A percentile compares a stretch with the other conserved stretches of the same genome.
Evolutionary conservation across 1,284 basidiomycete genomes (phyloP).

Genomic region (Naganishia sp.): DNA sequence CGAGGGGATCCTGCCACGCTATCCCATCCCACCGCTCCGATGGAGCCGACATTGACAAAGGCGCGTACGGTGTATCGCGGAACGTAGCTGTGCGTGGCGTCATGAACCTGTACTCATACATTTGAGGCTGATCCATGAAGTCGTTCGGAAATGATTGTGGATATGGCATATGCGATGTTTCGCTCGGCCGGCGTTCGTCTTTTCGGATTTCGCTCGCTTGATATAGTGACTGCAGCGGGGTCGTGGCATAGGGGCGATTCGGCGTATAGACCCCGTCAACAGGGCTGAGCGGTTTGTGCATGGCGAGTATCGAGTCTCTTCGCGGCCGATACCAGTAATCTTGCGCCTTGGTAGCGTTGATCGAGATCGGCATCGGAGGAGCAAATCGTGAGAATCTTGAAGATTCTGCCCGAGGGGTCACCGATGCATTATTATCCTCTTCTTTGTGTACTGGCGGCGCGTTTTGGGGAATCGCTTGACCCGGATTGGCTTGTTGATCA

Average conservation of each 20-base stretch:
- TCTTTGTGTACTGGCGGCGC: too few species aligned
- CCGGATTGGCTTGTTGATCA: too few species aligned
- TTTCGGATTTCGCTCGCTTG: background rate
- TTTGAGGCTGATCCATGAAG: background rate
- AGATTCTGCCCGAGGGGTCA: background rate
- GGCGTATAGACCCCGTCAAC: constrained; percentile 15
- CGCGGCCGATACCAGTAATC: background rate
- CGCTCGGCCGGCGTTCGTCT: constrained; percentile 3
- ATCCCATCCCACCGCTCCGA: constrained; percentile 2
- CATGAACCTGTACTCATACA: constrained; percentile 15
- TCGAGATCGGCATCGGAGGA: background rate
- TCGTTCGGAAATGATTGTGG: constrained; percentile 14
- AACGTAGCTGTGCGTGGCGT: constrained; percentile 18
- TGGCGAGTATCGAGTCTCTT: constrained; percentile 1
- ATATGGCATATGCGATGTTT: background rate
- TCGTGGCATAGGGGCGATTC: background rate
- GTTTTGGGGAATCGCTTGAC: too few species aligned
- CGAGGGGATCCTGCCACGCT: constrained; percentile 3
- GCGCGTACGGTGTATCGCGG: constrained; percentile 2
- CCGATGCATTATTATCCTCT: too few species aligned
- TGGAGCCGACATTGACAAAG: constrained; percentile 11
- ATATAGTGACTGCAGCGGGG: background rate
- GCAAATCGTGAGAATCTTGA: background rate
- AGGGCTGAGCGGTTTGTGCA: constrained; percentile 9
- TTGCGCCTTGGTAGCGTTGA: constrained; percentile 13